These are phyloP conservation scores for Litchi chinensis DNA, from an alignment of 345 rosid species.

Conservation along the genomic window DNA sequence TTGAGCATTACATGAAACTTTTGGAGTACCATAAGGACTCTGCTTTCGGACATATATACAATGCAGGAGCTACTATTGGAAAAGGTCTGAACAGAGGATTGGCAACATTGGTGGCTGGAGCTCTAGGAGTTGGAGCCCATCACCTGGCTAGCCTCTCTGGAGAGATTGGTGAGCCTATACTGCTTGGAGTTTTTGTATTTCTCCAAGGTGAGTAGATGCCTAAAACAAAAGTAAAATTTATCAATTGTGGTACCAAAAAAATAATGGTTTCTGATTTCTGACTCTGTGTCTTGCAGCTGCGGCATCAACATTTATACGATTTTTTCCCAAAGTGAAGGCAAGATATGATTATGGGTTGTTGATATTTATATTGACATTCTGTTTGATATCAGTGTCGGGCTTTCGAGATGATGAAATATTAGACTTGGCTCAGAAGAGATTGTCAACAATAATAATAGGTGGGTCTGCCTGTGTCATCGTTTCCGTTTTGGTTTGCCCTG, in stretches of 20 bases:
- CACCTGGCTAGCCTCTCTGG: slow-evolving; percentile 61
- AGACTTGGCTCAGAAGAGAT: slow-evolving; percentile 53
- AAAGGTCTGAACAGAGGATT: slow-evolving; percentile 68
- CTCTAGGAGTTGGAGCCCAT: slow-evolving; percentile 70
- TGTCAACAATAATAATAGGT: slow-evolving; percentile 70
- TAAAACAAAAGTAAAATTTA: background rate
- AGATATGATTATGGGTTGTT: slow-evolving; percentile 81
- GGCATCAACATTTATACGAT: slow-evolving; percentile 61
- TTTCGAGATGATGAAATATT: slow-evolving; percentile 58
- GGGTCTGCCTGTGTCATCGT: slow-evolving; percentile 46
- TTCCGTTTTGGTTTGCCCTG: slow-evolving; percentile 58
- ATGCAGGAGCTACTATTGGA: slow-evolving; percentile 58
- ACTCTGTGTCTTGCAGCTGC: slow-evolving; percentile 44
- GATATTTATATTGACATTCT: slow-evolving; percentile 79
- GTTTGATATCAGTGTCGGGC: slow-evolving; percentile 71
- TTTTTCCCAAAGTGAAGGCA: slow-evolving; percentile 73
- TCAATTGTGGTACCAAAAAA: no score
- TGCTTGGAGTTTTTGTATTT: slow-evolving; percentile 71
- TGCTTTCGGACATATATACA: no score
- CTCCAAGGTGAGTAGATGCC: slow-evolving; percentile 41
- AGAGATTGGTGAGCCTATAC: slow-evolving; percentile 54
- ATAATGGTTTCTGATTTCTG: background rate
- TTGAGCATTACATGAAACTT: no score
- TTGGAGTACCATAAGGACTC: no score
- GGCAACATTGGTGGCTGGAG: slow-evolving; percentile 71